These are phyloP conservation scores for Teunomyces atbi DNA, from an alignment of 805 yeast genomes.

Conservation along the genomic window DNA sequence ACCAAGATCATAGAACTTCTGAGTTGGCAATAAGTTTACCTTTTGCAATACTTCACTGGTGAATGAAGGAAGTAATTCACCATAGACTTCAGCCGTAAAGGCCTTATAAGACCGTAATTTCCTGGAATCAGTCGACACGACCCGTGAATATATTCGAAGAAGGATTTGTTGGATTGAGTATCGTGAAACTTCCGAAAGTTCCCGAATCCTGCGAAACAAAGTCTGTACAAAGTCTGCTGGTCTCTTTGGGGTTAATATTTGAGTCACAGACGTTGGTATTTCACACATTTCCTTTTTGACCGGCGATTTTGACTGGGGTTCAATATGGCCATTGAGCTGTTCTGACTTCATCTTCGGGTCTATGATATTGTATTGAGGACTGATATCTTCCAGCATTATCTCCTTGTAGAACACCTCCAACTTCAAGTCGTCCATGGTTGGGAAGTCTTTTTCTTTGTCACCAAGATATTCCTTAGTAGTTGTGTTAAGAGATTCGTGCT, in stretches of 20 bases:
- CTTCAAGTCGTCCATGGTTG: slow-evolving; percentile 18
- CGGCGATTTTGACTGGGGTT: neutral
- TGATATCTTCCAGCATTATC: slow-evolving; percentile 8
- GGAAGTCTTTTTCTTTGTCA: slow-evolving; percentile 11
- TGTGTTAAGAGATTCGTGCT: slow-evolving; percentile 21
- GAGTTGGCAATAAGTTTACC: slow-evolving; percentile 52
- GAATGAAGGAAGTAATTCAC: slow-evolving; percentile 81
- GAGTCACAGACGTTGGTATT: slow-evolving; percentile 2
- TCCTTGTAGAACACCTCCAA: slow-evolving; percentile 19
- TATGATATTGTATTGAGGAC: slow-evolving; percentile 11
- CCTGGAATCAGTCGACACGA: slow-evolving; percentile 71
- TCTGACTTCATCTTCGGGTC: neutral
- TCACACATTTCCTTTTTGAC: slow-evolving; percentile 1
- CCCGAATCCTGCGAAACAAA: slow-evolving; percentile 20
- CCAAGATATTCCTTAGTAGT: slow-evolving; percentile 19
- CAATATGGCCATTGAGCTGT: neutral
- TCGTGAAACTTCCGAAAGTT: slow-evolving; percentile 26
- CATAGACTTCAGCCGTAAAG: slow-evolving; percentile 87
- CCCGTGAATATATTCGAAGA: slow-evolving; percentile 69
- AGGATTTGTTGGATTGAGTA: slow-evolving; percentile 60
- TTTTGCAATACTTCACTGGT: slow-evolving; percentile 59
- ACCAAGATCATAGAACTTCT: slow-evolving; percentile 82
- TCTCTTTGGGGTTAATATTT: slow-evolving; percentile 6
- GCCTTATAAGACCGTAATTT: slow-evolving; percentile 73
- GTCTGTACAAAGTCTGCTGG: slow-evolving; percentile 20